These are phyloP conservation scores for Phytophthora megakarya DNA, from an alignment of 352 stramenopile genomes.

Conservation along the genomic window DNA sequence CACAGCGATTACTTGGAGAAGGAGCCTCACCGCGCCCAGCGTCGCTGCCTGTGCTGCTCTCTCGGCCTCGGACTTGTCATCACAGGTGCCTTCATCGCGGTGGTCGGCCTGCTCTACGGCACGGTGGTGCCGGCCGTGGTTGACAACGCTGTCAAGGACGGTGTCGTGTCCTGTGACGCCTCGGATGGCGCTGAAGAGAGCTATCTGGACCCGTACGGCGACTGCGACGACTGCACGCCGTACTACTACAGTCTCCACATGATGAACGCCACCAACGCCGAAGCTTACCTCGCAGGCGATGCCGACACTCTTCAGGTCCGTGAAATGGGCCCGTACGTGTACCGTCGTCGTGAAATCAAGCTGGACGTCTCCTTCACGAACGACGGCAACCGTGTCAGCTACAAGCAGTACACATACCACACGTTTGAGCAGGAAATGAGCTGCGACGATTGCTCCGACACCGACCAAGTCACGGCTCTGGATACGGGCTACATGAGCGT, in stretches of 20 bases:
- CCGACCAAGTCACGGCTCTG: constrained; percentile 50
- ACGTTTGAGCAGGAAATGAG: constrained; percentile 52
- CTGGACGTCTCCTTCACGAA: constrained; percentile 59
- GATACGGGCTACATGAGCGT: constrained; percentile 77
- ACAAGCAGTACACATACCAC: constrained; percentile 77
- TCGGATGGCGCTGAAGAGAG: constrained; percentile 42
- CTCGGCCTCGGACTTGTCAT: constrained; percentile 47
- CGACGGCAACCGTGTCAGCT: constrained; percentile 52
- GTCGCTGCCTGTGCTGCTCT: constrained; percentile 39
- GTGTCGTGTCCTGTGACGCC: constrained; percentile 48
- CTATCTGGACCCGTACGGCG: constrained; percentile 55
- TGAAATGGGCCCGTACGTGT: constrained; percentile 70
- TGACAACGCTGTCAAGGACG: constrained; percentile 46
- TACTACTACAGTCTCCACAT: constrained; percentile 59
- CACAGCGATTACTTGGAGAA: constrained; percentile 33
- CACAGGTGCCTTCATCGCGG: constrained; percentile 38
- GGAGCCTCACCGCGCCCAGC: constrained; percentile 1
- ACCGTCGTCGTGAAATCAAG: constrained; percentile 60
- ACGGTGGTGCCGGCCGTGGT: constrained; percentile 49
- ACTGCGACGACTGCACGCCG: constrained; percentile 66
- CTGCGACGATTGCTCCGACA: constrained; percentile 57
- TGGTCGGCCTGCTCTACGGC: constrained; percentile 53
- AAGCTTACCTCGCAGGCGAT: constrained; percentile 48
- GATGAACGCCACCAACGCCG: constrained; percentile 53
- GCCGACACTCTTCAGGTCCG: constrained; percentile 57